These are phyloP conservation scores for Flaveria brownii DNA, from an alignment of 129 eudicot species.

Conservation along the genomic window DNA sequence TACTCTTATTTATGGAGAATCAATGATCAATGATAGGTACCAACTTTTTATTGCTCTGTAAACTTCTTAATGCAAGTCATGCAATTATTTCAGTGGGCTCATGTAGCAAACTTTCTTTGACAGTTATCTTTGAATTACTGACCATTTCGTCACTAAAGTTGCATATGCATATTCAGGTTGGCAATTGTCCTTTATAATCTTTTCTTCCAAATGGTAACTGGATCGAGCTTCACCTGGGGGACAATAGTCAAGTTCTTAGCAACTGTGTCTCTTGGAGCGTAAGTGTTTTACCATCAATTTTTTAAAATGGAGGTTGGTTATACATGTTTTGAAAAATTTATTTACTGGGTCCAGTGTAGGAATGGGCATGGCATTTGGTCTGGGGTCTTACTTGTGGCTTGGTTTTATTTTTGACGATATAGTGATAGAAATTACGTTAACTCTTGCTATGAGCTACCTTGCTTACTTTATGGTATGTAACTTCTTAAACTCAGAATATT, in stretches of 20 bases:
- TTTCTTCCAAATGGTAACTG: conserved; percentile 75
- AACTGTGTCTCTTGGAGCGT: conserved; percentile 93
- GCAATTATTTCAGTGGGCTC: neutral
- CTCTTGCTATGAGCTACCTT: conserved; percentile 93
- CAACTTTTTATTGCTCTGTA: neutral
- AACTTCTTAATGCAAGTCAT: neutral
- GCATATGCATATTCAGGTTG: conserved; percentile 50
- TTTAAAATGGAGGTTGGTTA: neutral
- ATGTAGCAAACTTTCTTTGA: neutral
- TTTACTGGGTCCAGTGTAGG: conserved; percentile 60
- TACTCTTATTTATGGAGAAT: conserved; percentile 96
- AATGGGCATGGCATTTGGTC: conserved; percentile 85
- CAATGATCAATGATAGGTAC: conserved; percentile 97
- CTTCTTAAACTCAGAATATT: conserved; percentile 8
- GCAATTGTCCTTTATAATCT: conserved; percentile 89
- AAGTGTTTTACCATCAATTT: conserved; percentile 37
- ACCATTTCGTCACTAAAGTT: neutral
- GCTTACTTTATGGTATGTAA: conserved; percentile 75
- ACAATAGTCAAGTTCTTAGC: conserved; percentile 59
- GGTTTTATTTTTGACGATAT: conserved; percentile 89
- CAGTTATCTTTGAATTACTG: neutral
- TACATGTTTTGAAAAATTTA: conserved; percentile 17
- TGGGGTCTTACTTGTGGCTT: conserved; percentile 86
- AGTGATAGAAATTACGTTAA: conserved; percentile 79
- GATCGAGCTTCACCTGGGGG: conserved; percentile 68